Conservation (phyloP, 148 eudicot species). For the Vaccinium darrowii region DNA sequence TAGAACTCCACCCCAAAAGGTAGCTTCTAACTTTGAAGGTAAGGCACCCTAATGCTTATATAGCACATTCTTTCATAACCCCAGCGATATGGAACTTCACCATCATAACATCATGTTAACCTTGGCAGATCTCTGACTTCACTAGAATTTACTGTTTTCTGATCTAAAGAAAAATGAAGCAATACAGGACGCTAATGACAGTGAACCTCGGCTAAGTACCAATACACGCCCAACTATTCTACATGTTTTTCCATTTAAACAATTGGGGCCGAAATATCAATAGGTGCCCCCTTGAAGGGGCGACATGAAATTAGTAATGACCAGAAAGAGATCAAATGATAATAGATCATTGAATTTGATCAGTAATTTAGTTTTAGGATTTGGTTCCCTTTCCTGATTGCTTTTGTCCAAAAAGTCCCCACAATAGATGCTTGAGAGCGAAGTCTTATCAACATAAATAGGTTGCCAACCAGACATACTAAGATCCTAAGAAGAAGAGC, state of each 20-base stretch:
- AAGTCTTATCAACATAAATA: background rate
- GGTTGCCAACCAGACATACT: no score
- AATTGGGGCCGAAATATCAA: background rate
- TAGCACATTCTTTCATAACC: background rate
- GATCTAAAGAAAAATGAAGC: background rate
- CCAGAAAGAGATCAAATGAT: background rate
- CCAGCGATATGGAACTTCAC: background rate
- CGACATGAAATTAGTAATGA: background rate
- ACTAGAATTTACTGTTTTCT: background rate
- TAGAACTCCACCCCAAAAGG: no score
- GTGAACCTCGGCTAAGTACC: background rate
- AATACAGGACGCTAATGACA: background rate
- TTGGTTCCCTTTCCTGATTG: background rate
- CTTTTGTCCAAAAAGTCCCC: background rate
- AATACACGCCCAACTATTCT: background rate
- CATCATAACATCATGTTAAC: background rate
- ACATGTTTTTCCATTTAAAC: background rate
- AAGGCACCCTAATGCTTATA: background rate
- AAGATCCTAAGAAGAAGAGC: no score
- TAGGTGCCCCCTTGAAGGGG: background rate
- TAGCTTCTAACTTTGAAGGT: background rate
- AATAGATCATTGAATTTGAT: background rate
- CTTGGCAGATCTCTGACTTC: background rate
- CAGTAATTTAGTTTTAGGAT: background rate
- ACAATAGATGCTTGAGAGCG: background rate